These are phyloP conservation scores for Euphorbia celastroides DNA, from an alignment of 441 rosid genomes.

Conservation along the genomic window DNA sequence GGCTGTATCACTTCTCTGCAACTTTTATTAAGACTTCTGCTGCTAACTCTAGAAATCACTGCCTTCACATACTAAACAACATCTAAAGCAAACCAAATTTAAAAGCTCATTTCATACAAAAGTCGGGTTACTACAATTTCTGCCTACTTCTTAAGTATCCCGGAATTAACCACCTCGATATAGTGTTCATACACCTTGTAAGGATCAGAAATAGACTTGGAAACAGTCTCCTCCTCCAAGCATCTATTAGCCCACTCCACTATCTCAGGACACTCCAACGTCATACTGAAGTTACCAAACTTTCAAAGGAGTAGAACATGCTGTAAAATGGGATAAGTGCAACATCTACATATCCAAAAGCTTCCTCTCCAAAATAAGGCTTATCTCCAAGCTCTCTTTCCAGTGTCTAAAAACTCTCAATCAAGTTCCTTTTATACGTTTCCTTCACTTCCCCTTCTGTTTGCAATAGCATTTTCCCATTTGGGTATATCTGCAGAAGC, in stretches of 20 bases:
- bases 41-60: too few relatives aligned
- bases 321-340: conserved; percentile 3
- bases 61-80: too few relatives aligned
- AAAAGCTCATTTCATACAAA: too few relatives aligned
- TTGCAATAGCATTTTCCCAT: conserved; percentile 4
- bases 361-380: conserved; percentile 8
- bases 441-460: conserved; percentile 10
- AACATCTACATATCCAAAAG: conserved; percentile 9
- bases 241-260: conserved; percentile 12
- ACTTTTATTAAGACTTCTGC: too few relatives aligned
- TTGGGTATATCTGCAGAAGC: conserved; percentile 7
- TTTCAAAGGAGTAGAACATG: neutral
- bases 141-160: neutral
- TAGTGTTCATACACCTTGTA: neutral
- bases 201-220: conserved; percentile 10
- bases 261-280: conserved; percentile 4
- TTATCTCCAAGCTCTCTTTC: conserved; percentile 10
- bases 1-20: too few relatives aligned
- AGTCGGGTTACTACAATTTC: too few relatives aligned
- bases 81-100: too few relatives aligned
- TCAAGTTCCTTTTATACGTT: too few relatives aligned
- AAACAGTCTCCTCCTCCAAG: conserved; percentile 9
- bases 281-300: neutral
- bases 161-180: neutral
- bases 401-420: conserved; percentile 6